Base-by-base conservation (phyloP, 495 filamentous ascomycete species). In the Halenospora varia region DNA sequence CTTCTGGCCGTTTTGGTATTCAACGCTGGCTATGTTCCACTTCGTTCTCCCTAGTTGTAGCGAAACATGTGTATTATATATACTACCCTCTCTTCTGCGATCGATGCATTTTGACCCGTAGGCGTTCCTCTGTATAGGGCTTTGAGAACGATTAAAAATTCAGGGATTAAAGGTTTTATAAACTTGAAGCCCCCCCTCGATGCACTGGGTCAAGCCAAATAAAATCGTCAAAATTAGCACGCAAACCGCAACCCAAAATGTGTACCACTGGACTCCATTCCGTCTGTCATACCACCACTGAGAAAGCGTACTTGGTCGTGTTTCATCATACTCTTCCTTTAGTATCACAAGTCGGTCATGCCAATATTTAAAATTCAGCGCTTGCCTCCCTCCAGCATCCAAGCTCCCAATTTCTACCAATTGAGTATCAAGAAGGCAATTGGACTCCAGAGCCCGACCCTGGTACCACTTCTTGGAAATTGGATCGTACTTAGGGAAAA, bases 241-340 rank as follows among this genome's bases (percentile, higher is more conserved):
- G 11, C 74, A 35, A 3, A 77, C 66, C 0, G 78, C 79, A 2
- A 80, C 69, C 80, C 80, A 84, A 45, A 81, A 77, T 9, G 75
- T 76, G 51, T 77, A 80, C 75, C 77, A 82, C 59, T 82, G 76
- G 0, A 72, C 70, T 15, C 69, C 66, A 54, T 79, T 77, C 3
- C 80, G 63, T 51, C 76, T 54, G 59, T 83, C 77, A 42, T 68
- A 62, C 75, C 77, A 81, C 75, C 75, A 77, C 60, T 82, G 74
- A 1, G 19, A 45, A 0, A 55, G 8, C 6, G 59, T 66, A 9
- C 45, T 60, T 3, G 66, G 66, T 24, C 59, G 49, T 0, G 64
- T 49, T 2, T 60, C 54, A 40, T 68, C 57, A 49, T 56, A 67
- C 17, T 56, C 54, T 23, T 59, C 49, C 17, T 57, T 53, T 10